These are phyloP conservation scores for Cicer cuneatum DNA, from an alignment of 306 rosid species.

Conservation along the genomic window DNA sequence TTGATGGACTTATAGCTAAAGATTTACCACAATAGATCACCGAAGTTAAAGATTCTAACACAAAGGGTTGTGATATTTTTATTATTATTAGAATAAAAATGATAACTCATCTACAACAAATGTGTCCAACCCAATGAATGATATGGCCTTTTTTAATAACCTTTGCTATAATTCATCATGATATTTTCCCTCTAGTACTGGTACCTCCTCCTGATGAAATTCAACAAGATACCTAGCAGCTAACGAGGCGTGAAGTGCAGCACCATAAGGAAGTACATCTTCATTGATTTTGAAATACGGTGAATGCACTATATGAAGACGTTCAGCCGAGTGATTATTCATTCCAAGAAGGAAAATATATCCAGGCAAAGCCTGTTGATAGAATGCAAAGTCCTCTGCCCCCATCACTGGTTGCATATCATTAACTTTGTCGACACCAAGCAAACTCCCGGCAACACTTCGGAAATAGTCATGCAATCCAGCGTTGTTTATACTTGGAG, in stretches of 20 bases:
- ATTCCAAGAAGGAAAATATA: constrained; percentile 83
- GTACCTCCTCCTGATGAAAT: constrained; percentile 41
- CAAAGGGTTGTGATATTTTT: not conserved
- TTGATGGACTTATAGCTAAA: not conserved
- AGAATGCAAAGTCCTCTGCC: constrained; percentile 86
- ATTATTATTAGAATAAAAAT: constrained; percentile 23
- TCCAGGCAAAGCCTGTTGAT: constrained; percentile 80
- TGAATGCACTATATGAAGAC: constrained; percentile 57
- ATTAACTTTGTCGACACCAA: constrained; percentile 63
- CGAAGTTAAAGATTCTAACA: not conserved
- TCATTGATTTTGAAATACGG: constrained; percentile 76
- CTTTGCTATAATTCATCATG: constrained; percentile 68
- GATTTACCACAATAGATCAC: not conserved
- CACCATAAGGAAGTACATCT: constrained; percentile 85
- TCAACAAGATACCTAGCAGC: constrained; percentile 65
- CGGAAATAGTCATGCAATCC: constrained; percentile 66
- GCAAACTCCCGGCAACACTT: constrained; percentile 68
- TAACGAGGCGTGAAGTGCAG: constrained; percentile 90
- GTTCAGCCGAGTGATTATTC: constrained; percentile 56
- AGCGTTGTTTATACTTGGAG: constrained; percentile 71
- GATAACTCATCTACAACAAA: constrained; percentile 35
- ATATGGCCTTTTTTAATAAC: constrained; percentile 6
- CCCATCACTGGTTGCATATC: constrained; percentile 74
- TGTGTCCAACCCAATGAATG: not conserved
- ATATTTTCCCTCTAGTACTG: constrained; percentile 43